Percentiles rank a stretch among this genome's conserved stretches.
phyloP scores from a whole-genome alignment of 2,329 filamentous ascomycete genomes.

The Venturia pyrina region DNA sequence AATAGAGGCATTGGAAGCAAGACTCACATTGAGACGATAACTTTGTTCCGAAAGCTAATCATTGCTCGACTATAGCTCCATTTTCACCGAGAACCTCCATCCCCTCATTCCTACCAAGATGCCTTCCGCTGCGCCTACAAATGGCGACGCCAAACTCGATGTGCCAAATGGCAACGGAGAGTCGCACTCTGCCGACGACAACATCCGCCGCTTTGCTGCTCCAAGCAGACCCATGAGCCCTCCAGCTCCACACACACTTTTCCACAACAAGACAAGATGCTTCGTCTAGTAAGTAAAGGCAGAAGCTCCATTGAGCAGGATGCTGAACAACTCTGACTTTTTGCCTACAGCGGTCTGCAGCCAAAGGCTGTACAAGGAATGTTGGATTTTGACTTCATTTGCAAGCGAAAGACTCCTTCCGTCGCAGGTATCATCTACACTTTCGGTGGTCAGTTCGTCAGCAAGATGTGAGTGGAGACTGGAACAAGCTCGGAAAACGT shows the following conservation, averaged over 20 bases:
- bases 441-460: slow-evolving; percentile 99
- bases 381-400: slow-evolving; percentile 99
- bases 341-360: slow-evolving; percentile 64
- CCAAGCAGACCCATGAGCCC: slow-evolving; percentile 89
- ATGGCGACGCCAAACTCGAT: slow-evolving; percentile 22
- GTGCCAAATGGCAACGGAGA: slow-evolving; percentile 21
- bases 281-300: slow-evolving; percentile 71
- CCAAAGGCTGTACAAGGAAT: slow-evolving; percentile 58
- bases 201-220: slow-evolving; percentile 92
- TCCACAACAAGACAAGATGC: slow-evolving; percentile 99
- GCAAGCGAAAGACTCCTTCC: slow-evolving; percentile 93
- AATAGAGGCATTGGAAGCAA: background rate
- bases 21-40: background rate
- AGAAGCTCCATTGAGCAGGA: background rate
- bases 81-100: background rate
- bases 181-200: slow-evolving; percentile 77
- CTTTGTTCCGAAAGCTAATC: background rate
- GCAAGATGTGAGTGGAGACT: slow-evolving; percentile 72
- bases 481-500: slow-evolving; percentile 15
- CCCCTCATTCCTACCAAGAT: slow-evolving; percentile 23
- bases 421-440: slow-evolving; percentile 99
- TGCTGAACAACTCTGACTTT: background rate
- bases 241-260: slow-evolving; percentile 77
- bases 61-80: background rate
- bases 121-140: slow-evolving; percentile 32